Evolutionary conservation across 192 early-diverging fungal genomes (phyloP), one percentile per base, ranked within the genome.

Genomic region (Phlyctochytrium bullatum): DNA sequence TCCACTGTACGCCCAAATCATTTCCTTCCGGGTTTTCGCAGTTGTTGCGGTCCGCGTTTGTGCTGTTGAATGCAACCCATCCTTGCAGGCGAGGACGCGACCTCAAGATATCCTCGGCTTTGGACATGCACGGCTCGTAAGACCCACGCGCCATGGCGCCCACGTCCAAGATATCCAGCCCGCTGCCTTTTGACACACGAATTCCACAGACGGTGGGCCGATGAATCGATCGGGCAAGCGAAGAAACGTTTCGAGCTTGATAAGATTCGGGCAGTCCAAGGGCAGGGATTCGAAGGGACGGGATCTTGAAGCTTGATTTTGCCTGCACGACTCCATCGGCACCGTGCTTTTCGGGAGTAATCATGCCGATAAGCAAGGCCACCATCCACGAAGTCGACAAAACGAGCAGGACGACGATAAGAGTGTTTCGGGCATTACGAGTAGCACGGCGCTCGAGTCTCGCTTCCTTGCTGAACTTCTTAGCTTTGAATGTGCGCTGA

Each of bases 141-240:
- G 54, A 57, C 4, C 54, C 54, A 10, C 54, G 10, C 14, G 54
- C 54, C 54, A 57, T 57, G 20, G 54, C 54, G 14, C 12, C 54
- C 4, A 57, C 27, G 27, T 57, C 54, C 14, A 57, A 25, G 10
- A 57, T 28, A 25, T 28, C 54, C 6, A 57, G 6, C 14, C 27
- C 54, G 20, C 4, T 28, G 14, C 12, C 14, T 10, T 57, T 28
- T 6, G 54, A 24, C 14, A 57, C 54, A 6, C 4, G 6, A 6
- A 57, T 27, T 10, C 12, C 10, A 25, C 54, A 57, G 6, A 57
- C 54, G 54, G 54, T 25, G 20, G 54, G 54, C 25, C 27, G 12
- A 20, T 14, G 20, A 27, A 57, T 57, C 14, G 54, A 57, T 10
- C 4, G 20, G 14, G 54, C 54, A 6, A 20, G 20, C 20, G 40